These are phyloP conservation scores for Naegleria lovaniensis DNA, from an alignment of 208 protist species.

Conservation along the genomic window DNA sequence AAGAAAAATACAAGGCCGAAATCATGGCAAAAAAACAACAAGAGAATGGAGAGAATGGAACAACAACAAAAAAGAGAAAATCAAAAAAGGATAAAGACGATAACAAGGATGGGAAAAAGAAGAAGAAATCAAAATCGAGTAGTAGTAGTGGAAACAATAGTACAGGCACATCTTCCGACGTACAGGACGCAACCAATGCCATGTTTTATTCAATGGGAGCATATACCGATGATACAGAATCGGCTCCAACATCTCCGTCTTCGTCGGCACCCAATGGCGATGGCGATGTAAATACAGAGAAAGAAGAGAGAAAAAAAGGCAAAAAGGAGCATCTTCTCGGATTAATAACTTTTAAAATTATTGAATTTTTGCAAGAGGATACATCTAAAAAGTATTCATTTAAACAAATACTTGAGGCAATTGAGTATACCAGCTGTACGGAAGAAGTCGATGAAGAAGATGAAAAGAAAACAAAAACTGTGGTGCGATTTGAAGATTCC, in stretches of 20 bases:
- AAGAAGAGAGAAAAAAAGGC: neutral
- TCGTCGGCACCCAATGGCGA: neutral
- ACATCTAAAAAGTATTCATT: neutral
- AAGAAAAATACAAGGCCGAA: neutral
- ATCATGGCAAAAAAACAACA: neutral
- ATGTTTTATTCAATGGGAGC: neutral
- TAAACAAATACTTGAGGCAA: neutral
- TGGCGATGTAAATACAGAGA: neutral
- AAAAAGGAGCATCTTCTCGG: neutral
- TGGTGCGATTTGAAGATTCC: neutral
- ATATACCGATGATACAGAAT: neutral
- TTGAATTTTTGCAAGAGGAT: neutral
- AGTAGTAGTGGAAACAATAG: too few relatives aligned
- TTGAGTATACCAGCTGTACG: neutral
- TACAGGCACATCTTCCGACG: too few relatives aligned
- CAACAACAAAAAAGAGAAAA: neutral
- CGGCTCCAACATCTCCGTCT: neutral
- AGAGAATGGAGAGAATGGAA: neutral
- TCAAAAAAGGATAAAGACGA: neutral
- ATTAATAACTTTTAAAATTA: neutral
- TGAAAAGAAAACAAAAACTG: neutral
- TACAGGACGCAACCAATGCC: neutral
- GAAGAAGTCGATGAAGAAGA: neutral
- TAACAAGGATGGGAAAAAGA: neutral
- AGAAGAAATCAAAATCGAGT: neutral